Conservation (phyloP, 176 grass and related monocot genomes). For the Miscanthus lutarioriparius region DNA sequence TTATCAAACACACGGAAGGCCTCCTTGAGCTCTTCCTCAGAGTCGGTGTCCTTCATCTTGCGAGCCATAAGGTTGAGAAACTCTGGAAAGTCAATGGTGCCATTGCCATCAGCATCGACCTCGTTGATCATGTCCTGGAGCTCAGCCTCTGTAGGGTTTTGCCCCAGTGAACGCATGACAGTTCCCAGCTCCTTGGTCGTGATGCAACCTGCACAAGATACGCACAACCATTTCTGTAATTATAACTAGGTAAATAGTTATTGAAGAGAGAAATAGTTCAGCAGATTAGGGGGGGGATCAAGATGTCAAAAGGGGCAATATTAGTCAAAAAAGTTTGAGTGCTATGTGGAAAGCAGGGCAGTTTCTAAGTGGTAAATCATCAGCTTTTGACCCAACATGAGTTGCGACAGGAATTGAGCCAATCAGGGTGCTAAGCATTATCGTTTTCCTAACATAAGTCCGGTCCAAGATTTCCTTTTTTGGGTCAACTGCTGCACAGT, state of each 20-base stretch:
- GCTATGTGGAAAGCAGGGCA: background rate
- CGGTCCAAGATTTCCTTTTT: background rate
- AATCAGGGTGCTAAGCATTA: background rate
- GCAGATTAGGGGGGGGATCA: background rate
- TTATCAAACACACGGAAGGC: slow-evolving; percentile 95
- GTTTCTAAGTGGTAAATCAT: background rate
- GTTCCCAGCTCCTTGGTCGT: slow-evolving; percentile 95
- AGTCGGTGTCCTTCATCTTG: slow-evolving; percentile 97
- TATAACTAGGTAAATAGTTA: background rate
- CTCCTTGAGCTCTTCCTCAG: slow-evolving; percentile 93
- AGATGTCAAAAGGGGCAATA: background rate
- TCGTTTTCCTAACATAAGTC: background rate
- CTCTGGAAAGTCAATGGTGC: slow-evolving; percentile 88
- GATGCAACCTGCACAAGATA: slow-evolving; percentile 71
- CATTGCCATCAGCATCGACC: slow-evolving; percentile 84
- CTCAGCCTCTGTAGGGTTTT: slow-evolving; percentile 94
- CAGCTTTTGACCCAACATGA: background rate
- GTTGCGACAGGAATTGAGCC: background rate
- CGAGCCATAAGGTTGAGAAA: slow-evolving; percentile 94
- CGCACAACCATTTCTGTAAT: background rate
- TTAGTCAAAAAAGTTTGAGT: slow-evolving; percentile 9
- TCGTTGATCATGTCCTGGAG: slow-evolving; percentile 98
- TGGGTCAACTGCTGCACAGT: background rate
- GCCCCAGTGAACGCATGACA: slow-evolving; percentile 86
- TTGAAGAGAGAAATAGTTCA: background rate